Evolutionary conservation across 2,329 filamentous ascomycete species (phyloP), one percentile per base, ranked within the genome.

Genomic region (Xylariaceae sp.): DNA sequence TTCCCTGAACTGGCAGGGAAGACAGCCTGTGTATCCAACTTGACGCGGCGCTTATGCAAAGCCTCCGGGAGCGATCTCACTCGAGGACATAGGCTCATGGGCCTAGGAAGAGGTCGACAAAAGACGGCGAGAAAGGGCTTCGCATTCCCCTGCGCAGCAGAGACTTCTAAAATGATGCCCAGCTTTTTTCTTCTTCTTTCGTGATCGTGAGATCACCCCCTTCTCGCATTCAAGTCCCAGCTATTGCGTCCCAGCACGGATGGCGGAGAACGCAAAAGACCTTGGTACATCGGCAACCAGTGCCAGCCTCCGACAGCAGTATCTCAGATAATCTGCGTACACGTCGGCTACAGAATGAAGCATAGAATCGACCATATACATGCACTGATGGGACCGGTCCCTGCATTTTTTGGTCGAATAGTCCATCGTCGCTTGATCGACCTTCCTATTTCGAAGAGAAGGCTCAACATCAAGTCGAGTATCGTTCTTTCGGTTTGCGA

Each of bases 401-500:
- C 55, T 59, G 55, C 62, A 66, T 49, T 57, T 49, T 49, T 62
- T 61, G 63, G 48, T 57, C 50, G 64, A 67, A 65, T 63, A 64
- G 48, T 65, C 63, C 66, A 49, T 64, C 56, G 41, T 60, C 48
- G 64, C 67, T 65, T 64, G 58, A 60, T 64, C 55, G 58, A 63
- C 62, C 64, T 65, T 65, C 57, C 16, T 62, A 47, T 54, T 49
- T 65, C 64, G 64, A 67, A 61, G 60, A 65, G 59, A 66, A 63
- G 61, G 50, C 52, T 57, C 70, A 69, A 67, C 70, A 42, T 72
- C 67, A 62, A 71, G 68, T 67, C 67, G 68, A 66, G 59, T 58
- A 46, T 56, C 59, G 48, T 67, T 66, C 70, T 66, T 72, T 75
- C 68, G 70, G 74, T 68, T 64, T 72, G 54, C 61, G 73, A 75